Evolutionary conservation across 768 basidiomycete genomes (phyloP), one percentile per base, ranked within the genome.

Genomic region (Lyophyllum semitale): DNA sequence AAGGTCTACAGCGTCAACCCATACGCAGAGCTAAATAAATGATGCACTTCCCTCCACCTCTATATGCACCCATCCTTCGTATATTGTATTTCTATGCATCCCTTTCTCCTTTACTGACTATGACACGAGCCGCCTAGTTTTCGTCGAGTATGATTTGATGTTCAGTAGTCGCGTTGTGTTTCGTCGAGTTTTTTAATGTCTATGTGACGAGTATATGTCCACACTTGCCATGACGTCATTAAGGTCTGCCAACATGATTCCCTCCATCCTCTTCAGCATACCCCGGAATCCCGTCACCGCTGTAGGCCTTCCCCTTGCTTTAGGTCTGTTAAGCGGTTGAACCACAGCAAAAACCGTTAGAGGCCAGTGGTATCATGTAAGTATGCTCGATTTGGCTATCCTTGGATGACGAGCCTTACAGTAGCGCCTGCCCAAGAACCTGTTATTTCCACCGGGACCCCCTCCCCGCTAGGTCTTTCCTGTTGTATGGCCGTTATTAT

Each of bases 1-100:
- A 95, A 97, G 73, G 94, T 98, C 54, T 95, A 95, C 79, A 94
- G 93, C 64, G 91, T 94, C 66, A 95, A 95, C 68, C 94, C 94
- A 8, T 95, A 91, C 70, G 87, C 91, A 38, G 80, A 81, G 57
- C 72, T 75, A 43, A 43, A 49, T 59, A 82, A 81, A 71, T 77
- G 77, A 69, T 77, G 62, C 72, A 62, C 51, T 23, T 17, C 35
- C 20, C 20, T 17, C 42, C 41, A 27, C 40, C 43, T 29, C 35
- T 51, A 54, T 46, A 58, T 53, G 22, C 54, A 48, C 47, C 48
- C 52, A 53, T 61, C 52, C 52, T 53, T 61, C 52, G 53, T 57
- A 61, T 63, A 48, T 59, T 71, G 71, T 72, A 71, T 59, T 67
- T 67, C 66, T 67, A 67, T 70, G 65, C 63, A 51, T 49, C 52